Base-by-base conservation (phyloP, 1,284 basidiomycete genomes). In the Ceratobasidium sp. region DNA sequence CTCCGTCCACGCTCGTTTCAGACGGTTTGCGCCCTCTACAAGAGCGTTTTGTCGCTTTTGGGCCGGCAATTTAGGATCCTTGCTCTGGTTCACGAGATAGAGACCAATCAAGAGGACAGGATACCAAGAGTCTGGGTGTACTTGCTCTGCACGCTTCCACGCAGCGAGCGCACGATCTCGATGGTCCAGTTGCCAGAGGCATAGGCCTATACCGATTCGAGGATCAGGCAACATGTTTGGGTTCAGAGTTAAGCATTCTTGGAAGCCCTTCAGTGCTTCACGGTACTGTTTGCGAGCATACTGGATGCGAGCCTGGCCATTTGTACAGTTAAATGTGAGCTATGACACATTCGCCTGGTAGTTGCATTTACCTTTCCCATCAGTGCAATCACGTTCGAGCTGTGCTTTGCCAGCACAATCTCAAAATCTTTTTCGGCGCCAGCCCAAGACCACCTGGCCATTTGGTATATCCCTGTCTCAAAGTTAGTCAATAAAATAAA, bases 181-280 rank as follows among this genome's bases (percentile, higher is more conserved):
- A 80, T 96, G 90, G 74, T 93, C 93, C 84, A 97, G 86, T 11
- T 92, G 89, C 93, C 94, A 98, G 23, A 95, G 87, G 83, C 96
- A 97, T 8, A 98, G 85, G 10, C 97, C 97, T 49, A 98, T 94
- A 20, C 96, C 96, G 79, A 98, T 93, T 17, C 96, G 89, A 37
- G 96, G 96, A 83, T 98, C 96, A 0, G 96, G 97, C 28, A 88
- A 85, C 83, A 93, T 94, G 15, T 88, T 84, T 0, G 96, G 95
- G 69, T 90, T 91, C 58, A 94, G 87, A 56, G 88, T 86, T 17
- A 98, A 87, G 15, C 96, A 91, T 75, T 91, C 90, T 82, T 97
- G 96, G 83, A 97, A 98, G 2, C 91, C 83, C 79, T 91, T 90
- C 23, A 98, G 87, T 0, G 96, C 91, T 64, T 91, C 90, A n/a